A percentile compares a stretch with the other conserved stretches of the same genome.
phyloP scores from a whole-genome alignment of 1,139 yeast genomes.

The Blastobotrys serpentis region DNA sequence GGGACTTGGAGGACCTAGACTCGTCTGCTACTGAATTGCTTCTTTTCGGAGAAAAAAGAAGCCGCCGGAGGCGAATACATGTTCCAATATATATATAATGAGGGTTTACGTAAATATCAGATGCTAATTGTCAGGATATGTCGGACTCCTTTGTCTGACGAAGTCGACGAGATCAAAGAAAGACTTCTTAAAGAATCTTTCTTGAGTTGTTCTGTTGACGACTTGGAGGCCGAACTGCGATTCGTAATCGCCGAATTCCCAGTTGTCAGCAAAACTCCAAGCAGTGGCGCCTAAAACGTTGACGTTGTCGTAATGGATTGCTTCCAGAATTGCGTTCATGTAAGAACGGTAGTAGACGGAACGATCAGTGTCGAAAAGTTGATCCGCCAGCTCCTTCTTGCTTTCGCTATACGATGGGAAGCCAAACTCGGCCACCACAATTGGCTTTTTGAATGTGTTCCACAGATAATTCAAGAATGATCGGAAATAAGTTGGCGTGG shows the following conservation, averaged over 20 bases:
- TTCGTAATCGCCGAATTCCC: conserved; percentile 36
- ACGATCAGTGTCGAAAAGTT: conserved; percentile 35
- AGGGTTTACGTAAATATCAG: too few species aligned
- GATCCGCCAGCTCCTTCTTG: conserved; percentile 33
- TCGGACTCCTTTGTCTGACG: conserved; percentile 1
- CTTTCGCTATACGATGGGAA: conserved; percentile 38
- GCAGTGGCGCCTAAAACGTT: conserved; percentile 37
- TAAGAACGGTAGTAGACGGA: conserved; percentile 38
- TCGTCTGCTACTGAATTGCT: too few species aligned
- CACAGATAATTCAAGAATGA: conserved; percentile 19
- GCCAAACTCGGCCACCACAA: conserved; percentile 37
- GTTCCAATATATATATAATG: too few species aligned
- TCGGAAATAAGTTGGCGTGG: conserved; percentile 24
- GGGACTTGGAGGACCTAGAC: too few species aligned
- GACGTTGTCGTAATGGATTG: conserved; percentile 32
- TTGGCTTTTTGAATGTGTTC: conserved; percentile 20
- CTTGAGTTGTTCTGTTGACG: conserved; percentile 40
- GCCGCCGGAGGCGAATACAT: conserved; percentile 2
- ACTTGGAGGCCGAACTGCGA: conserved; percentile 40
- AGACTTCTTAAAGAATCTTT: conserved; percentile 39
- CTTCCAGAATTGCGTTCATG: conserved; percentile 35
- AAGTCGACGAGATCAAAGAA: conserved; percentile 30
- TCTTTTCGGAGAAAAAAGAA: conserved; percentile 4
- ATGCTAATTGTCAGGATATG: neutral
- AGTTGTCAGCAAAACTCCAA: conserved; percentile 41